Evolutionary conservation across 148 eudicot species (phyloP), one percentile per base, ranked within the genome.

Genomic region (Rhododendron molle): DNA sequence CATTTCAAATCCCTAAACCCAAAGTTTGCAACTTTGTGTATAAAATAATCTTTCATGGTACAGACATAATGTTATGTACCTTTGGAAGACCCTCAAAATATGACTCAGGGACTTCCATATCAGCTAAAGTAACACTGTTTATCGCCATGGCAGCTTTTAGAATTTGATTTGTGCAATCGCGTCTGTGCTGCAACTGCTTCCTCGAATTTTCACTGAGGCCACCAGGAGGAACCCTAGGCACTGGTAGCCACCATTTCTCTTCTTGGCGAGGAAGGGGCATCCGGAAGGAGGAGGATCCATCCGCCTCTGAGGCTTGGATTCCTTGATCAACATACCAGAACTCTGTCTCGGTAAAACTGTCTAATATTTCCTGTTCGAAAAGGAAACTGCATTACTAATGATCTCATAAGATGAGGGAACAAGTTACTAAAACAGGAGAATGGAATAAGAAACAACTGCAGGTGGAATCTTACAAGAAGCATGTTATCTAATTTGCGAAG

Each of bases 201-300:
- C 92, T 88, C 28, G 88, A 81, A 8, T 88, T 88, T 40, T 94
- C 94, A 38, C 83, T 89, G 7, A 92, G 92, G 82, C 96, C 96
- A 40, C 90, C 91, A 71, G 87, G 88, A 30, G 96, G 93, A 49
- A 94, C 93, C 3, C 93, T 90, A 47, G 94, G 94, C 73, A 91
- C 91, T n/a, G 96, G 96, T 36, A 94, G 86, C 96, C 96, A 94
- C 96, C 96, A 94, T 60, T 94, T 94, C 58, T 94, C 94, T 80
- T 89, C 92, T 89, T 92, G 93, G 34, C 87, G 87, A 34, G 90
- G 91, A 32, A 91, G 87, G 82, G 89, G 90, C 65, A 83, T 88
- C 74, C 92, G 87, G 78, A 91, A 88, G 16, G 94, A 92, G 76
- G 89, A 58, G 16, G 95, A 88, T 20, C 90, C 94, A 36, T 92